Evolutionary conservation across 169 alveolate species (phyloP), one percentile per base, ranked within the genome.

Genomic region (Cryptosporidium muris): DNA sequence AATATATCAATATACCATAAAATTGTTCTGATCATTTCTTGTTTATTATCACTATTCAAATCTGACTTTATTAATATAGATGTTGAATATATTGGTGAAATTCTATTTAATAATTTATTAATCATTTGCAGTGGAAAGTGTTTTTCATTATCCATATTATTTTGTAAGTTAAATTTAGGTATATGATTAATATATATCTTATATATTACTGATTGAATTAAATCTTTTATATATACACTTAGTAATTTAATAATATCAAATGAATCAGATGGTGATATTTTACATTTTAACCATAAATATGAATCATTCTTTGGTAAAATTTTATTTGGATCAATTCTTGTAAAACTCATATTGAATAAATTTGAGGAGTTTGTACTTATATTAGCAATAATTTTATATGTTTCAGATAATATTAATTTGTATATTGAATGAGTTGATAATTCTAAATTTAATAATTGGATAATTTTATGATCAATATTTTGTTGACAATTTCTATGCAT

Each of bases 1-100:
- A 74, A 43, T n/a, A 74, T 74, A 42, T 74, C 85, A 12, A 74
- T 64, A 60, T 58, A 74, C 85, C 85, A 74, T 47, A 56, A 74
- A 4, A 74, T 25, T 3, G 85, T 43, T 25, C 60, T 66, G 25
- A 54, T 14, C 40, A 43, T 74, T 34, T 58, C 3, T 47, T 74
- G 54, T 45, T 58, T 37, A 9, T 4, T 58, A 37, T 74, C 43
- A 16, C 40, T 56, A 0, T 38, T 64, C 2, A 54, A 36, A 43
- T 14, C 37, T 38, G 53, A 42, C 40, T 42, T 58, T 40, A 74
- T 62, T 8, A 58, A 66, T 1, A 56, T 25, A n/a, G 68, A 74
- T 4, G 85, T 74, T 38, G 74, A 58, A 60, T 74, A 74, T 58
- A 74, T 74, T 6, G 85, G 85, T 25, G 60, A 62, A 42, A 53